phyloP scores from a whole-genome alignment of 1,284 basidiomycete genomes.

The Jaminaea rosea region DNA sequence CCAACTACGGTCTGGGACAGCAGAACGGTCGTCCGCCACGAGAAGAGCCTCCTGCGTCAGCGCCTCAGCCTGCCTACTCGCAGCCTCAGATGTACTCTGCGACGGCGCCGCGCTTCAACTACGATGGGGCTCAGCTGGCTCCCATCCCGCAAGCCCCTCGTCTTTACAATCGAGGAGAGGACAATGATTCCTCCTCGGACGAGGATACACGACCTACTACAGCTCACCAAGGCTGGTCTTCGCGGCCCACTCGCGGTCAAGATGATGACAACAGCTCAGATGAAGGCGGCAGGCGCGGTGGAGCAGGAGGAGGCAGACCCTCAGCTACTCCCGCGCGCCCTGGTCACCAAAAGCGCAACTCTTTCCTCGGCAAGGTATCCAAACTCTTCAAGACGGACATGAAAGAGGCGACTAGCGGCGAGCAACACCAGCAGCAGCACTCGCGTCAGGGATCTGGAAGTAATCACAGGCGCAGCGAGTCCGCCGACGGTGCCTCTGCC shows the following conservation, averaged over 20 bases:
- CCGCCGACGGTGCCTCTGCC: slow-evolving; percentile 5
- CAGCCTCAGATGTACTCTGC: slow-evolving; percentile 9
- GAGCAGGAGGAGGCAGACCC: background rate
- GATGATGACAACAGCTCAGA: slow-evolving; percentile 5
- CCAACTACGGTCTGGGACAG: background rate
- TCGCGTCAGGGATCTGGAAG: background rate
- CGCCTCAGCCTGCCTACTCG: slow-evolving; percentile 23
- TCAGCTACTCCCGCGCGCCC: background rate
- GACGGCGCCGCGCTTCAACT: slow-evolving; percentile 8
- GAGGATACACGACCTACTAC: background rate
- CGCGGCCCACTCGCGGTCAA: slow-evolving; percentile 3
- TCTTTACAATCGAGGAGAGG: slow-evolving; percentile 6
- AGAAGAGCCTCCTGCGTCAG: background rate
- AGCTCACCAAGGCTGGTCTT: slow-evolving; percentile 4
- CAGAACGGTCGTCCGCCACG: background rate
- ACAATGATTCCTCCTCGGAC: slow-evolving; percentile 5
- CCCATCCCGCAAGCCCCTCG: slow-evolving; percentile 19
- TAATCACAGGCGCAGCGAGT: background rate
- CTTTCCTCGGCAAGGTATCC: slow-evolving; percentile 37
- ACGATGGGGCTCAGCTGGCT: slow-evolving; percentile 21
- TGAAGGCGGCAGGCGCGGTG: slow-evolving; percentile 14
- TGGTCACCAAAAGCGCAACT: slow-evolving; percentile 19
- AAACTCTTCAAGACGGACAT: slow-evolving; percentile 44
- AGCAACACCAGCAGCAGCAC: slow-evolving; percentile 12
- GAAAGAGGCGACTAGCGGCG: too few relatives aligned